These are phyloP conservation scores for Discostella pseudostelligera DNA, from an alignment of 108 stramenopile genomes.

Conservation along the genomic window DNA sequence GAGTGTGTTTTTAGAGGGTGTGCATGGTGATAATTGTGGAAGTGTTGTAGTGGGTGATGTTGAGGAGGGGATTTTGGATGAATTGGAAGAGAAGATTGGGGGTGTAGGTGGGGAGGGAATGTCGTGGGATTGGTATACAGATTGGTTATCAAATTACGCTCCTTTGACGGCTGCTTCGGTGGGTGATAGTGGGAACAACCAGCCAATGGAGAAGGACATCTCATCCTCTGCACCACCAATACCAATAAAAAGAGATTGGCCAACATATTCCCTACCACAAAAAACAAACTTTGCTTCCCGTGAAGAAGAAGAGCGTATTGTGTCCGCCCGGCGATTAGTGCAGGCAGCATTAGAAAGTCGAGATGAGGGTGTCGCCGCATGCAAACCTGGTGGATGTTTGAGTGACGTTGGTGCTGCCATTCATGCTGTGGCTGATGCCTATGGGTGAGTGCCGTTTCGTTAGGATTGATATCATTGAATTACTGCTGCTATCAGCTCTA, in stretches of 20 bases:
- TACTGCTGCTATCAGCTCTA: too few species aligned
- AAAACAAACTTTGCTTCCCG: slow-evolving; percentile 43
- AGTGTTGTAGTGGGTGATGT: slow-evolving; percentile 91
- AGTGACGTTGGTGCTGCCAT: slow-evolving; percentile 89
- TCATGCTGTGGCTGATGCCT: slow-evolving; percentile 78
- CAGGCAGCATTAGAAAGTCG: slow-evolving; percentile 69
- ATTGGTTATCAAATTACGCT: too few species aligned
- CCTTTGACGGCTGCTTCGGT: background rate
- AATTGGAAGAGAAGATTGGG: slow-evolving; percentile 83
- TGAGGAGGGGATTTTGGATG: slow-evolving; percentile 75
- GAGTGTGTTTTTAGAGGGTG: slow-evolving; percentile 70
- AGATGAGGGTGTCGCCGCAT: slow-evolving; percentile 70
- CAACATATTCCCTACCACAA: slow-evolving; percentile 1
- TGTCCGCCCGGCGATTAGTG: slow-evolving; percentile 61
- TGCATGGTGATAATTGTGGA: slow-evolving; percentile 97
- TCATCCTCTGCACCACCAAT: background rate
- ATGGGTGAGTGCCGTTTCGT: slow-evolving; percentile 69
- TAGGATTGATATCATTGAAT: too few species aligned
- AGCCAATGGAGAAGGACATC: background rate
- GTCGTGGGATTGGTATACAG: background rate
- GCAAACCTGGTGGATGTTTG: slow-evolving; percentile 70
- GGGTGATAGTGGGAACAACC: too few species aligned
- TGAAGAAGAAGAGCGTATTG: slow-evolving; percentile 54
- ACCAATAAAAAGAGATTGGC: slow-evolving; percentile 7
- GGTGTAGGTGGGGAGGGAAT: too few species aligned